phyloP scores from a whole-genome alignment of 2,329 filamentous ascomycete genomes.

The Nothopassalora personata region DNA sequence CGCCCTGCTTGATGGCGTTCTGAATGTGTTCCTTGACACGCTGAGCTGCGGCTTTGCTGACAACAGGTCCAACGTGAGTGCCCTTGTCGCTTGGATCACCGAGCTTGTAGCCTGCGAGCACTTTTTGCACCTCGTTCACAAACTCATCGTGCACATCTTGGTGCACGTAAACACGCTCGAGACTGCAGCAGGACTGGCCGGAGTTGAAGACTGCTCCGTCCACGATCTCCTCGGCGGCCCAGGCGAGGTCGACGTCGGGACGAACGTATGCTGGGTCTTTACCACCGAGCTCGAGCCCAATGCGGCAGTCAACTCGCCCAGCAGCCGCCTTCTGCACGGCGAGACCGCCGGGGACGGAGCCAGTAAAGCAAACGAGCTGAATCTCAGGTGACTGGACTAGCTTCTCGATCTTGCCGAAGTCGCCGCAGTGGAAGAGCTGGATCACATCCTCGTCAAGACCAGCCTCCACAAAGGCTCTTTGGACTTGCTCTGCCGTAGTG shows the following conservation, averaged over 20 bases:
- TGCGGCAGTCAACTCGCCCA: slow-evolving; percentile 70
- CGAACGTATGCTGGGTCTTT: slow-evolving; percentile 92
- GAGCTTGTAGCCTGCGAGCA: slow-evolving; percentile 71
- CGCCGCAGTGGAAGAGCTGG: slow-evolving; percentile 88
- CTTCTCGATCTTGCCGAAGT: slow-evolving; percentile 67
- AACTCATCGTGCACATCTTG: slow-evolving; percentile 79
- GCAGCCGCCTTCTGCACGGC: slow-evolving; percentile 80
- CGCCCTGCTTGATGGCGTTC: slow-evolving; percentile 78
- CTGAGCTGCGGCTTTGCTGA: slow-evolving; percentile 73
- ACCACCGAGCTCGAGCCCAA: slow-evolving; percentile 86
- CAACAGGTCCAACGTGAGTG: slow-evolving; percentile 82
- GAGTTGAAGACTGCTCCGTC: slow-evolving; percentile 97
- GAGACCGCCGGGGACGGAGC: slow-evolving; percentile 81
- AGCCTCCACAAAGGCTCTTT: slow-evolving; percentile 69
- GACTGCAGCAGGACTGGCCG: slow-evolving; percentile 92
- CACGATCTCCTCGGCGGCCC: slow-evolving; percentile 91
- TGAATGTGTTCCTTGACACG: slow-evolving; percentile 72
- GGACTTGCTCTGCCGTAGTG: slow-evolving; percentile 79
- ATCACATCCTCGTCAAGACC: slow-evolving; percentile 79
- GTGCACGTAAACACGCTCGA: slow-evolving; percentile 89
- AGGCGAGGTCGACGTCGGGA: slow-evolving; percentile 76
- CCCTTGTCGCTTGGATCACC: slow-evolving; percentile 77
- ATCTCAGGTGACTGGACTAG: slow-evolving; percentile 73
- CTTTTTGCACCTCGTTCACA: slow-evolving; percentile 69
- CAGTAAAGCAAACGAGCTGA: slow-evolving; percentile 84